Evolutionary conservation across 257 asterid species (phyloP).

Genomic region (Lycium ferocissimum): DNA sequence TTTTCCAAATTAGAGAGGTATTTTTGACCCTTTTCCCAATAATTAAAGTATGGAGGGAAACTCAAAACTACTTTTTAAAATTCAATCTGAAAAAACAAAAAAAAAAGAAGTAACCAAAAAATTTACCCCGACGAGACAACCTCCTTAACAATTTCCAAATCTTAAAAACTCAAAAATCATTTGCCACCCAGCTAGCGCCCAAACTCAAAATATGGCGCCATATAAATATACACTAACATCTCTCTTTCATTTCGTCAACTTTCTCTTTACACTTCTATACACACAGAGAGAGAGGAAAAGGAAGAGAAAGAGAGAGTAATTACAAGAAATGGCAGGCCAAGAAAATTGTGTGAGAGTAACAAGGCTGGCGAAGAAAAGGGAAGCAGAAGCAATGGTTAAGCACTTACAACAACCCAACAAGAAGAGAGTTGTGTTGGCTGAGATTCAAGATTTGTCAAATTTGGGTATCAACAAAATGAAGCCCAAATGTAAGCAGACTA

Average conservation of each 20-base stretch:
- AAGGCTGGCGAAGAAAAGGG: constrained; percentile 39
- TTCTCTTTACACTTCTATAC: neutral
- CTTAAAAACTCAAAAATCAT: neutral
- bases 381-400: constrained; percentile 35
- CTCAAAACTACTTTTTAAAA: neutral
- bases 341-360: constrained; percentile 34
- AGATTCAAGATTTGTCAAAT: constrained; percentile 23
- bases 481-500: neutral
- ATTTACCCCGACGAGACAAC: neutral
- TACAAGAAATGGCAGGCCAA: constrained; percentile 32
- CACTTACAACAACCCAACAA: constrained; percentile 16
- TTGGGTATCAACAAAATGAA: neutral
- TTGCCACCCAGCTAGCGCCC: neutral
- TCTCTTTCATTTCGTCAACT: neutral
- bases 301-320: neutral
- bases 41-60: neutral
- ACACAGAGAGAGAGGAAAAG: neutral
- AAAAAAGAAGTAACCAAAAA: neutral
- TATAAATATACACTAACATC: neutral
- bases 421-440: constrained; percentile 41
- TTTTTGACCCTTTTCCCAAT: too few species aligned
- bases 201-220: neutral
- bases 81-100: neutral
- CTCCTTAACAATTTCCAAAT: neutral
- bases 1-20: too few species aligned